Evolutionary conservation across 495 filamentous ascomycete species (phyloP).

Genomic region (Aspergillus bertholletiae): DNA sequence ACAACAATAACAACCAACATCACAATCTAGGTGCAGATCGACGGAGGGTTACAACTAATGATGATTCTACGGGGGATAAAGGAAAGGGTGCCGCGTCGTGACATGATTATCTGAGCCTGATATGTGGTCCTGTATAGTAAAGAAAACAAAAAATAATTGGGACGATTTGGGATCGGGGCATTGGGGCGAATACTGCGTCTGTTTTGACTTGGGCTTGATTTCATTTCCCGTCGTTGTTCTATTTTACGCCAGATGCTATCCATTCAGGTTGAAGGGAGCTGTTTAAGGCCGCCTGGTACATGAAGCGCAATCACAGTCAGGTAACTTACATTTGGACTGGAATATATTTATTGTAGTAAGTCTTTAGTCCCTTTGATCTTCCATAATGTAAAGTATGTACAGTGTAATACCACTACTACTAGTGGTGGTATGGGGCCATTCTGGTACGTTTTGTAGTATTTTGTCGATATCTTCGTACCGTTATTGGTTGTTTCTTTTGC

Average conservation of each 20-base stretch:
- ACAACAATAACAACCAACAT: conserved; percentile 21
- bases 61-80: conserved; percentile 45
- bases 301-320: conserved; percentile 1
- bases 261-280: not conserved
- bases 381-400: too few relatives aligned
- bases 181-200: conserved; percentile 46
- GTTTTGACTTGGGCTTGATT: conserved; percentile 26
- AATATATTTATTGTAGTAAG: not conserved
- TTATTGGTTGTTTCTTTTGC: not conserved
- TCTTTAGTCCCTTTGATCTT: not conserved
- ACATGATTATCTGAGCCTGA: conserved; percentile 21
- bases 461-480: too few relatives aligned
- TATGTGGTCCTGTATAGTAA: conserved; percentile 47
- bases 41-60: conserved; percentile 42
- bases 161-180: conserved; percentile 44
- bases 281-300: not conserved
- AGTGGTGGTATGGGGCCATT: too few relatives aligned
- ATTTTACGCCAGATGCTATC: conserved; percentile 13
- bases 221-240: conserved; percentile 5
- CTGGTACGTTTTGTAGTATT: too few relatives aligned
- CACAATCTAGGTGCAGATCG: conserved; percentile 41
- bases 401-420: too few relatives aligned
- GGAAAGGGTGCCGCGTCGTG: conserved; percentile 36
- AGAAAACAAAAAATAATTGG: conserved; percentile 40
- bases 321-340: not conserved